These are phyloP conservation scores for Eucalyptus grandis DNA, from an alignment of 345 rosid genomes.

Conservation along the genomic window DNA sequence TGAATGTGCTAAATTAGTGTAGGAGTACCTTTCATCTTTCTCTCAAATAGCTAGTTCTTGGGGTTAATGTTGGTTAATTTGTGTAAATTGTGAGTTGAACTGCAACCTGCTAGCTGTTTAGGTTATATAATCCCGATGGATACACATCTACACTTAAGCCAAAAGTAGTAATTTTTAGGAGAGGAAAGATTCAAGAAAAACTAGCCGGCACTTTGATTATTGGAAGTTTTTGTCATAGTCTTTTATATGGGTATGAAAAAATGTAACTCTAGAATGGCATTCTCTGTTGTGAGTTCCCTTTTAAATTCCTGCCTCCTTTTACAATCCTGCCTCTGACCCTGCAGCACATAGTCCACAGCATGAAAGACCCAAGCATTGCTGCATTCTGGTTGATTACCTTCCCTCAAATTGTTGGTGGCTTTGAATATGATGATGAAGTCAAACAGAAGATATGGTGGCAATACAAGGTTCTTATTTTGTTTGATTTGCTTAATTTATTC, in stretches of 20 bases:
- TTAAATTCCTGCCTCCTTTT: not conserved
- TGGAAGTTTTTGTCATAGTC: not conserved
- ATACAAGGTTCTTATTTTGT: slow-evolving; percentile 42
- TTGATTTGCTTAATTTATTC: not conserved
- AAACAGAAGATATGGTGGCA: slow-evolving; percentile 92
- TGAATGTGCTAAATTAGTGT: not conserved
- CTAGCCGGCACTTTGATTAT: not conserved
- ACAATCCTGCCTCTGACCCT: not conserved
- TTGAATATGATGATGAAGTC: slow-evolving; percentile 73
- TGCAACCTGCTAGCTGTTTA: not conserved
- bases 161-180: not conserved
- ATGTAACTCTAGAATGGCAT: not conserved
- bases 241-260: not conserved
- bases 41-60: not conserved
- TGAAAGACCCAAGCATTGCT: slow-evolving; percentile 95
- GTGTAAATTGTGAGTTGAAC: not conserved
- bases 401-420: slow-evolving; percentile 81
- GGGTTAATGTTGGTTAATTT: not conserved
- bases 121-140: not conserved
- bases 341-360: slow-evolving; percentile 93
- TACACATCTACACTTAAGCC: not conserved
- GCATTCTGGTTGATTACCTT: slow-evolving; percentile 88
- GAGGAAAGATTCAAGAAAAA: not conserved
- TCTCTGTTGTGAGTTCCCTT: not conserved
- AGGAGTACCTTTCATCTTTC: not conserved